phyloP scores from a whole-genome alignment of 805 yeast species.

The Kazachstania bromeliacearum region DNA sequence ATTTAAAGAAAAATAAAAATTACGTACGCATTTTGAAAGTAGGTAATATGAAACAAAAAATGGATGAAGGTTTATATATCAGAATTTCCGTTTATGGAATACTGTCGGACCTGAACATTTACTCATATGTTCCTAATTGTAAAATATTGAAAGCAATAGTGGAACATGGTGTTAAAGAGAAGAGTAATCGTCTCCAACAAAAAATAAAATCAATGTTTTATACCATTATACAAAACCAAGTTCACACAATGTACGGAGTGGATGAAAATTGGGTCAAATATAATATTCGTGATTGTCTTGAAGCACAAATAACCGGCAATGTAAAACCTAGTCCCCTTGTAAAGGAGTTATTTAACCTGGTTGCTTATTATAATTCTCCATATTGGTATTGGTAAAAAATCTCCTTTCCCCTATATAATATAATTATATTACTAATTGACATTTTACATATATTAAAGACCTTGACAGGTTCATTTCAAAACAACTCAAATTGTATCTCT shows the following conservation, averaged over 20 bases:
- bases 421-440: too few species aligned
- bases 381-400: too few species aligned
- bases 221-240: neutral
- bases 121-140: conserved; percentile 6
- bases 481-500: too few species aligned
- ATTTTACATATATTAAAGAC: too few species aligned
- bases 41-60: conserved; percentile 26
- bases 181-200: conserved; percentile 7
- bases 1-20: conserved; percentile 17
- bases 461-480: too few species aligned
- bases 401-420: too few species aligned
- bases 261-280: conserved; percentile 1
- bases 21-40: conserved; percentile 23
- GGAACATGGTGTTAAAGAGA: conserved; percentile 9
- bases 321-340: too few species aligned
- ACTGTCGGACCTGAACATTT: conserved; percentile 6
- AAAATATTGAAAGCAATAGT: conserved; percentile 7
- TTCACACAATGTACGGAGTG: neutral
- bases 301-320: too few species aligned
- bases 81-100: conserved; percentile 12
- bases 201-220: neutral
- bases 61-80: conserved; percentile 20
- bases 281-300: neutral
- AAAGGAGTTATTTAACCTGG: too few species aligned
- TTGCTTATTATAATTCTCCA: too few species aligned